Conservation (phyloP, 495 filamentous ascomycete species). For the Hypomontagnella submonticulosa region DNA sequence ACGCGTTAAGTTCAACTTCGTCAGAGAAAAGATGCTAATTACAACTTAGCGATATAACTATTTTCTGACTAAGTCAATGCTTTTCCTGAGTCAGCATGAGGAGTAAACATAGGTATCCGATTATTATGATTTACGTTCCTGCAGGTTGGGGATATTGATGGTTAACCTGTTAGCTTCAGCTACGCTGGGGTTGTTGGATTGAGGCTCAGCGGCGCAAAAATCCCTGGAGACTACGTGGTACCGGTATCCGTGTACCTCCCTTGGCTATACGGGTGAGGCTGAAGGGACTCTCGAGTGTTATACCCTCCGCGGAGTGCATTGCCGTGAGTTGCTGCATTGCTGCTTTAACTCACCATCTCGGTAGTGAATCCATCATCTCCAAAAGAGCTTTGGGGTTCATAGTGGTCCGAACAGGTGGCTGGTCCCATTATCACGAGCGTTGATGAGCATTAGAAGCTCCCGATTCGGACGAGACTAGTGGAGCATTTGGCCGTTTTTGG, state of each 20-base stretch:
- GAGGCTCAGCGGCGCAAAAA: conserved; percentile 32
- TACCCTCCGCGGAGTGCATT: not conserved
- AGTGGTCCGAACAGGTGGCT: conserved; percentile 29
- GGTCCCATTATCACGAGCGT: conserved; percentile 35
- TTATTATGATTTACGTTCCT: too few species aligned
- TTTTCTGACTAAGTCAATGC: too few species aligned
- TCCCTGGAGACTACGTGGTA: conserved; percentile 20
- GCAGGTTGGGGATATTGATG: too few species aligned
- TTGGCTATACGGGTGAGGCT: conserved; percentile 18
- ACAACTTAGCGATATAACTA: too few species aligned
- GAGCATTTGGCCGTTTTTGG: conserved; percentile 37
- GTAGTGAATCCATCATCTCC: conserved; percentile 9
- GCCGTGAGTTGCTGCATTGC: conserved; percentile 4
- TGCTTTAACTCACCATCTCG: conserved; percentile 14
- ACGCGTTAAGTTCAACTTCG: too few species aligned
- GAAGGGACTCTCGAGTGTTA: conserved; percentile 7
- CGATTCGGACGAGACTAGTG: conserved; percentile 40
- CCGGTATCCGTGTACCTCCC: not conserved
- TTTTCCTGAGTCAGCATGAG: too few species aligned
- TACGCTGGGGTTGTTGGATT: not conserved
- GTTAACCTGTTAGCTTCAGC: too few species aligned
- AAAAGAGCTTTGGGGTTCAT: conserved; percentile 11
- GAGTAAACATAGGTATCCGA: too few species aligned
- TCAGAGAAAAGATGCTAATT: too few species aligned
- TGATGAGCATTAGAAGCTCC: conserved; percentile 25